Evolutionary conservation across 495 filamentous ascomycete genomes (phyloP), one percentile per base, ranked within the genome.

Genomic region (Podospora anserina): DNA sequence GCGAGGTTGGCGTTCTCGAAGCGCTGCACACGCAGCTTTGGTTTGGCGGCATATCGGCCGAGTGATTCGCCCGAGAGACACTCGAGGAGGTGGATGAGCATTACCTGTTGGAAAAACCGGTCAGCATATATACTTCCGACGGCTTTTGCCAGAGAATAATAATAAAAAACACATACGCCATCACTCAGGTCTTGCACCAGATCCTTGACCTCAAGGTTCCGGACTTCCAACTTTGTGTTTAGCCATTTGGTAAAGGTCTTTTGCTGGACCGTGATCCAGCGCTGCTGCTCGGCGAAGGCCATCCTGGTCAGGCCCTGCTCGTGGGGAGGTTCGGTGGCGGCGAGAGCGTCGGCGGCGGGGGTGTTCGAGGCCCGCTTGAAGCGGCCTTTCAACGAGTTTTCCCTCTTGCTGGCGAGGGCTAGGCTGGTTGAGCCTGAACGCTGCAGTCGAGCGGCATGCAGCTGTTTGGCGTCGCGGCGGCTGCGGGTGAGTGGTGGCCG

Each of bases 191-290:
- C 95, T 61, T 86, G 83, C 65, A 94, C 90, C 68, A 99, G 80
- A 74, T 97, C 92, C 70, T 91, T 90, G 70, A 97, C 91, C 68
- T 82, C 82, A 59, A 97, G 75, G 58, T 88, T 83, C 67, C 94
- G 87, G 59, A 84, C 85, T 76, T 91, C 89, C 70, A 98, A 79
- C 83, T 98, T 98, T 68, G 92, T 94, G 78, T 99, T 99, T 65
- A 99, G 88, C 95, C 95, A 98, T 89, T 98, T 98, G 20, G 93
- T 96, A 78, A 98, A 98, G n/a, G 95, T 99, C 87, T 98, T 99
- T 79, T 97, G 91, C 82, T 98, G 94, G 75, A 97, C 94, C 74
- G 89, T 92, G 75, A 98, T 89, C 94, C 94, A 98, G 81, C 89
- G 89, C 84, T 94, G 91, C 83, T 97, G 86, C 72, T 84, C 82